Evolutionary conservation across 2,329 filamentous ascomycete genomes (phyloP).

Genomic region (Fusarium sp.): DNA sequence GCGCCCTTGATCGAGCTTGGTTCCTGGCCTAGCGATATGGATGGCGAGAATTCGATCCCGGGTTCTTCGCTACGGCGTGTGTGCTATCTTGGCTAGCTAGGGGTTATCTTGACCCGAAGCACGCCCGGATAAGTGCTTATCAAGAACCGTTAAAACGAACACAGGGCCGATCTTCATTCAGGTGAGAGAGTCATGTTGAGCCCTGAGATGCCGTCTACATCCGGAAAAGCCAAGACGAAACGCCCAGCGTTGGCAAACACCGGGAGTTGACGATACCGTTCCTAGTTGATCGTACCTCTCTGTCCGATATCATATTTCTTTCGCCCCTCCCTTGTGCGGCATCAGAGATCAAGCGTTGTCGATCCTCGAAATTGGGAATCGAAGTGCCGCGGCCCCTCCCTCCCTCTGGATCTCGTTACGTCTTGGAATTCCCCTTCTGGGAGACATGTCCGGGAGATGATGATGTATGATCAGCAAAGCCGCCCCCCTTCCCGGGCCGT

Average conservation of each 20-base stretch:
- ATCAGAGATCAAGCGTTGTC: not conserved
- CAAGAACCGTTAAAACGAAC: not conserved
- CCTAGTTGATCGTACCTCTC: not conserved
- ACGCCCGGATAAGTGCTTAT: not conserved
- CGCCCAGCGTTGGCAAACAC: not conserved
- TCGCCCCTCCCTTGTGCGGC: not conserved
- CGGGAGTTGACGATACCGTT: not conserved
- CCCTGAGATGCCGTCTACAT: not conserved
- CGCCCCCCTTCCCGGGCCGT: conserved; percentile 1
- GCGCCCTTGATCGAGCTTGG: not conserved
- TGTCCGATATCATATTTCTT: not conserved
- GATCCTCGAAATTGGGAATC: not conserved
- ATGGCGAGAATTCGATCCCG: not conserved
- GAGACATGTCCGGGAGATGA: not conserved
- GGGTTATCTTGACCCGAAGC: not conserved
- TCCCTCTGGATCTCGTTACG: not conserved
- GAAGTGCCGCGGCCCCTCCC: not conserved
- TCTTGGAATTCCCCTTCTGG: not conserved
- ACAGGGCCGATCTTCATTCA: not conserved
- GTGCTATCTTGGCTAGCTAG: not conserved
- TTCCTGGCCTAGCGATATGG: not conserved
- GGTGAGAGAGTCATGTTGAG: not conserved
- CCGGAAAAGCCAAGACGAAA: not conserved
- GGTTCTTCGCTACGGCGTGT: not conserved
- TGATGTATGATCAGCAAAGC: not conserved